Base-by-base conservation (phyloP, 768 basidiomycete species). In the Psilocybe cyanescens region DNA sequence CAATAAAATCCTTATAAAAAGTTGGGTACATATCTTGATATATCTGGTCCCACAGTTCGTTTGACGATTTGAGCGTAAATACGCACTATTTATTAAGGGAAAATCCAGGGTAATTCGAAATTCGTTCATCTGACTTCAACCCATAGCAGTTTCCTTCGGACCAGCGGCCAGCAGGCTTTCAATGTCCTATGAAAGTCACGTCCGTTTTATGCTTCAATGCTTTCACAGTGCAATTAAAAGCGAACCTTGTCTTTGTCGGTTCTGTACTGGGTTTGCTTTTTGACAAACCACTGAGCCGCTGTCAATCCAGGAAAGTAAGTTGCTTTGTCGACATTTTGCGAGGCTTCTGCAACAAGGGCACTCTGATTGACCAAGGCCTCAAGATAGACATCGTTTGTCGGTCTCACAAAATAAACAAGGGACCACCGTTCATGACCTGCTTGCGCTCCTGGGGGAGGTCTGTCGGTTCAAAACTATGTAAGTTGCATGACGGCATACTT, bases 371-470 rank as follows among this genome's bases (percentile, higher is more conserved):
- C 67, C 29, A 87, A 71, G 4, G 85, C 77, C 24, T 75, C 77
- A 8, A 87, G 79, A 2, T 76, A 59, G 37, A 79, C 73, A 6
- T 78, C 75, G 67, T 84, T 77, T 1, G 78, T 81, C 0, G 86
- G 86, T 31, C 87, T 79, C 1, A 80, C 83, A 73, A 88, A 87
- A 71, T 81, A 88, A 0, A 86, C 86, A 14, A 87, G 75, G 9
- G 86, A 88, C 81, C 82, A 88, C 5, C 86, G 76, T 45, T 81
- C 80, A 52, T 76, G 70, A 11, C 74, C 66, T 4, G 68, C 74
- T 70, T 88, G 88, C 3, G 69, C 72, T 7, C 82, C 80, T 0
- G 87, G 87, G 0, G 88, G 83, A 8, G 83, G 80, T 8, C 74
- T 75, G 48, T 11, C 11, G 31, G 51, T 12, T 28, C 35, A 1